phyloP scores from a whole-genome alignment of 176 grass and related monocot genomes.

The Saccharum officinarum region DNA sequence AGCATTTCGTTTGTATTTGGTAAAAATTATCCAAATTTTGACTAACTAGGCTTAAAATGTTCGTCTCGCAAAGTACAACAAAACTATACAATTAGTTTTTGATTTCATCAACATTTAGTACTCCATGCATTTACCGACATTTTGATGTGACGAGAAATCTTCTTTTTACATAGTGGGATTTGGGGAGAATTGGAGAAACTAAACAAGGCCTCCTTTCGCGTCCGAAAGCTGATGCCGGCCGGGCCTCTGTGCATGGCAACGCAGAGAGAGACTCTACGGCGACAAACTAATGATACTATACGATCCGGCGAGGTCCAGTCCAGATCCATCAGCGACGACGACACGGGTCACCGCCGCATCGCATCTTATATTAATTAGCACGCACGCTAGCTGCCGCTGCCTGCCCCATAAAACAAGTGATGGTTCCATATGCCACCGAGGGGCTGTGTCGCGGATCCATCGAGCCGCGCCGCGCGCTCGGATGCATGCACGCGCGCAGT shows the following conservation, averaged over 20 bases:
- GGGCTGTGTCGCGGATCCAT: background rate
- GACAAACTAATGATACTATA: background rate
- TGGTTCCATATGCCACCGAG: constrained; percentile 11
- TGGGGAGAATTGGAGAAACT: too few species aligned
- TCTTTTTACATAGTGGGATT: too few species aligned
- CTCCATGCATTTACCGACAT: too few species aligned
- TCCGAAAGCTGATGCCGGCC: background rate
- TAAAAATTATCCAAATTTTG: too few species aligned
- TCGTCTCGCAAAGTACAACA: too few species aligned
- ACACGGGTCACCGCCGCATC: background rate
- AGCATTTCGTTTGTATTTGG: too few species aligned
- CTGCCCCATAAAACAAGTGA: constrained; percentile 24
- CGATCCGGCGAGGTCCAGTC: background rate
- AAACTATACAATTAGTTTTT: too few species aligned
- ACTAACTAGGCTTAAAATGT: too few species aligned
- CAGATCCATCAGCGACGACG: background rate
- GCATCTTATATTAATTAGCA: background rate
- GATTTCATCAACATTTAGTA: too few species aligned
- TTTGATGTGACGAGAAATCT: too few species aligned
- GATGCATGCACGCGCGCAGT: too few species aligned
- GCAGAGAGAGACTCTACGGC: background rate
- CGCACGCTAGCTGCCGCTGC: background rate
- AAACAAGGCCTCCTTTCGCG: too few species aligned
- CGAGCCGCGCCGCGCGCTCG: background rate
- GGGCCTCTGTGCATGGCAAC: background rate